A percentile compares a stretch with the other conserved stretches of the same genome.
Evolutionary conservation across 345 rosid species (phyloP).

Genomic region (Lumnitzera racemosa): DNA sequence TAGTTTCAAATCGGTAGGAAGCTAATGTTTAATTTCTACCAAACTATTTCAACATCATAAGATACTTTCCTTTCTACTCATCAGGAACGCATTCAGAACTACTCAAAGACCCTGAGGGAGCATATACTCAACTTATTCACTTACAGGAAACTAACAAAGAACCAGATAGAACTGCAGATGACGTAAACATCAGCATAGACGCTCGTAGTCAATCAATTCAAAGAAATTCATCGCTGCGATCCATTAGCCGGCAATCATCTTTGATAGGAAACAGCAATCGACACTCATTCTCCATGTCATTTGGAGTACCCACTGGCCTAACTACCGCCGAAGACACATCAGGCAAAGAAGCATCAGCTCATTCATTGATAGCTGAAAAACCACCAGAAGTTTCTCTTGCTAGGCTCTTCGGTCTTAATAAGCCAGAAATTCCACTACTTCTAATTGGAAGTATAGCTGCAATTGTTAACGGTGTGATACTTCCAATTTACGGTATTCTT

Average conservation of each 20-base stretch:
- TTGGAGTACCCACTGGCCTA: constrained; percentile 46
- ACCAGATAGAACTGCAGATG: constrained; percentile 30
- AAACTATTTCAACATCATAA: too few species aligned
- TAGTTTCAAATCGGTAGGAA: too few species aligned
- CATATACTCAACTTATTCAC: constrained; percentile 72
- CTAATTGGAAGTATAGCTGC: constrained; percentile 49
- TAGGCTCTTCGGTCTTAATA: constrained; percentile 59
- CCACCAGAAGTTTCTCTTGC: constrained; percentile 34
- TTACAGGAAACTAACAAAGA: constrained; percentile 54
- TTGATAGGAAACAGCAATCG: constrained; percentile 41
- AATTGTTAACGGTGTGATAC: constrained; percentile 36
- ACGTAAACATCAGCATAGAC: constrained; percentile 6
- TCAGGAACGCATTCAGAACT: constrained; percentile 65
- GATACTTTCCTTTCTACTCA: neutral
- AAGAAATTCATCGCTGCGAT: constrained; percentile 26
- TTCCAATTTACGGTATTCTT: constrained; percentile 50
- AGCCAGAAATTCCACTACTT: constrained; percentile 65
- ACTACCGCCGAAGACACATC: constrained; percentile 16
- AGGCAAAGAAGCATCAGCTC: constrained; percentile 17
- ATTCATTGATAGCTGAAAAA: constrained; percentile 10
- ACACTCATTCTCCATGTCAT: constrained; percentile 36
- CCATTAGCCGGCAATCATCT: constrained; percentile 50
- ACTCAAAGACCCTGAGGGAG: constrained; percentile 61
- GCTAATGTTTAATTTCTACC: too few species aligned
- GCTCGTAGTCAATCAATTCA: constrained; percentile 18